Evolutionary conservation across 1,284 basidiomycete genomes (phyloP), one percentile per base, ranked within the genome.

Genomic region (Coniferiporia weirii): DNA sequence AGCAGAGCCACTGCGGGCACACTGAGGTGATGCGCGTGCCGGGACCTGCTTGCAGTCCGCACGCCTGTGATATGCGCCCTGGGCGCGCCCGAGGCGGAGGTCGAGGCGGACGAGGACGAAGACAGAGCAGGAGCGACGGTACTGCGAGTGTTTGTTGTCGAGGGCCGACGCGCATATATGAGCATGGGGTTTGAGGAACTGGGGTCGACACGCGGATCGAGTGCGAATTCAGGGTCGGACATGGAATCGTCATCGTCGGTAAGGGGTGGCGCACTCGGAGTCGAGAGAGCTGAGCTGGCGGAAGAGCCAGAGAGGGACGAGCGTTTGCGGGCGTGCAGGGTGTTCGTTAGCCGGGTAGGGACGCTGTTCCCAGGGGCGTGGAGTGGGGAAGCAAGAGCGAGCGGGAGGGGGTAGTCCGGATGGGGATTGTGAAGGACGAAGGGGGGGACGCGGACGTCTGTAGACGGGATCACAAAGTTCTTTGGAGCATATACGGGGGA

Each of bases 161-260:
- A 86, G 1, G 87, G 87, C 7, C 83, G 78, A 59, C 88, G 84
- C 58, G 84, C 79, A 67, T 89, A 89, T 5, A 79, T 81, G 6
- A 89, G 72, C 44, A 64, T 65, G 36, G 71, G 65, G 44, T 49
- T 45, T 58, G 44, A 43, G 61, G 59, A 20, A 55, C 50, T 20
- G 61, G 59, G 52, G 56, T 46, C 50, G 62, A 70, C 70, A 66
- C 76, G 69, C 53, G 68, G 61, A 60, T 80, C 78, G 38, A 70
- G 73, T 20, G 68, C 68, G 60, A 72, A 72, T 54, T 73, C 70
- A 27, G 69, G 71, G 35, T 69, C 66, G 52, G 68, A 64, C 34
- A 60, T 46, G 38, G 57, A 50, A 45, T 77, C 76, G 43, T 82
- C 82, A 9, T 82, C 80, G 52, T 87, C 84, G 1, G 54, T 55